Evolutionary conservation across 805 yeast species (phyloP).

Genomic region (Metschnikowia lochheadii): DNA sequence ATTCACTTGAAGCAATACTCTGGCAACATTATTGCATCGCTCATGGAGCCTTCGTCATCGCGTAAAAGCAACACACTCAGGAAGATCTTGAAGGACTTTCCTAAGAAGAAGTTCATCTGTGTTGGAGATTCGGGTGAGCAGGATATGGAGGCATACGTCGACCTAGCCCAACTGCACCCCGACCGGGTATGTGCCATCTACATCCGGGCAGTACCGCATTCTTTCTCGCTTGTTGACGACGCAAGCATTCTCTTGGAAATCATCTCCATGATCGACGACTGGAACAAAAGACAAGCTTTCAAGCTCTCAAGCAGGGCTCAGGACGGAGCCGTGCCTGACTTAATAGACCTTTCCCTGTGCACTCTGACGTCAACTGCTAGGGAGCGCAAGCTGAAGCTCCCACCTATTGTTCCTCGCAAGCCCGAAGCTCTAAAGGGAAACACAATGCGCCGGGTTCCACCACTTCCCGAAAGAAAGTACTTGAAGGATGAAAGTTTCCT

Average conservation of each 20-base stretch:
- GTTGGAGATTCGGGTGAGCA: slow-evolving; percentile 96
- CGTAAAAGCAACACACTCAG: slow-evolving; percentile 67
- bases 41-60: slow-evolving; percentile 83
- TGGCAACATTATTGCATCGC: slow-evolving; percentile 74
- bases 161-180: slow-evolving; percentile 60
- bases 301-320: slow-evolving; percentile 2
- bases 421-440: slow-evolving; percentile 40
- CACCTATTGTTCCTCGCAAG: slow-evolving; percentile 48
- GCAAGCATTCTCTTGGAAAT: slow-evolving; percentile 27
- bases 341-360: slow-evolving; percentile 37
- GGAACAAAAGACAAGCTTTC: slow-evolving; percentile 9
- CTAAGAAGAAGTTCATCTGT: slow-evolving; percentile 70
- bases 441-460: slow-evolving; percentile 26
- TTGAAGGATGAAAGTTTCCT: background rate
- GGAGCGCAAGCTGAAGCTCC: slow-evolving; percentile 16
- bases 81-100: slow-evolving; percentile 67
- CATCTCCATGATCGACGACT: slow-evolving; percentile 20
- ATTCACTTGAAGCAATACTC: slow-evolving; percentile 83
- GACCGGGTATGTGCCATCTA: slow-evolving; percentile 67
- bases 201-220: slow-evolving; percentile 70
- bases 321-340: slow-evolving; percentile 20
- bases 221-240: slow-evolving; percentile 57
- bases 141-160: slow-evolving; percentile 87
- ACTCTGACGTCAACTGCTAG: slow-evolving; percentile 1
- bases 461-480: slow-evolving; percentile 27